Percentiles rank a stretch among this genome's conserved stretches.
Evolutionary conservation across 2,329 filamentous ascomycete species (phyloP).

Genomic region (Penicillium digitatum): DNA sequence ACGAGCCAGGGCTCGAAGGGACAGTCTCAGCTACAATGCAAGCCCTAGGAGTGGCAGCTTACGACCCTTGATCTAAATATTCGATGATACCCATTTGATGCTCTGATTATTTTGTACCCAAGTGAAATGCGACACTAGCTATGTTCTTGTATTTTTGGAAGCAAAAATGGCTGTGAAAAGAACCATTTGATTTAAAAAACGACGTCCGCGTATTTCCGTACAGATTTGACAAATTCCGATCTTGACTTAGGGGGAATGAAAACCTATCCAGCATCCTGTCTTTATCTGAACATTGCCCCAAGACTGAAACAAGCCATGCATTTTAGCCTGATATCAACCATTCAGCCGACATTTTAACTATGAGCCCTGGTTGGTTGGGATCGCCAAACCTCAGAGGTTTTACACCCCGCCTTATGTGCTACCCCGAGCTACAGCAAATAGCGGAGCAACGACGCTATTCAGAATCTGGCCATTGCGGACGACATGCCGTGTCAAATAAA

Average conservation of each 20-base stretch:
- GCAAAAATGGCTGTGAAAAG: neutral
- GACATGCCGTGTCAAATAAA: constrained; percentile 16
- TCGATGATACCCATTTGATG: constrained; percentile 8
- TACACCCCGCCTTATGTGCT: constrained; percentile 3
- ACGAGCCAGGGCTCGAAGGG: constrained; percentile 23
- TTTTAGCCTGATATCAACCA: constrained; percentile 17
- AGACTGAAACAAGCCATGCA: neutral
- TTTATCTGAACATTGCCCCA: neutral
- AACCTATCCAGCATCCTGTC: neutral
- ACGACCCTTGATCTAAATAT: constrained; percentile 24
- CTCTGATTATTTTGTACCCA: constrained; percentile 1
- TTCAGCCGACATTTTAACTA: constrained; percentile 10
- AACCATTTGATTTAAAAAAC: neutral
- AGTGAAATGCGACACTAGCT: neutral
- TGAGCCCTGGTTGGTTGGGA: constrained; percentile 8
- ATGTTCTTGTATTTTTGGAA: neutral
- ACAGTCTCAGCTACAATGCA: constrained; percentile 24
- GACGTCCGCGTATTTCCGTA: neutral
- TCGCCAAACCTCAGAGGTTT: neutral
- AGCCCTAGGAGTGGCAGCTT: constrained; percentile 31
- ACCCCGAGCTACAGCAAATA: constrained; percentile 2
- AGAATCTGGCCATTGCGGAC: constrained; percentile 10
- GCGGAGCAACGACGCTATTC: constrained; percentile 3
- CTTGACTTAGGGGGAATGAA: neutral
- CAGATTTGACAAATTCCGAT: too few relatives aligned